phyloP scores from a whole-genome alignment of 2,329 filamentous ascomycete genomes.

The Fusarium sp. region DNA sequence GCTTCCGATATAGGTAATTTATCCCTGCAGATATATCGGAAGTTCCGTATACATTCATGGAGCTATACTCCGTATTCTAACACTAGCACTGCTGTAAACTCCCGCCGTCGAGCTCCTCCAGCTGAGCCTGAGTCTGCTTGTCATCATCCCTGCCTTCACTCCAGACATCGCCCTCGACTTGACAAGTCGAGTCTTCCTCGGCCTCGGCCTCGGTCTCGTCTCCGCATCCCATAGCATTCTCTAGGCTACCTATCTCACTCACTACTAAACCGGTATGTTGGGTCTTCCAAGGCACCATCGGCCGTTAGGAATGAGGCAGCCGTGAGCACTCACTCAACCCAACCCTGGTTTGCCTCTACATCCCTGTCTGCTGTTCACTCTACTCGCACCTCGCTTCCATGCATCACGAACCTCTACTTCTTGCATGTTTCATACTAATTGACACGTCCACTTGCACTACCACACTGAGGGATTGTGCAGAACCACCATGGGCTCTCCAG shows the following conservation, averaged over 20 bases:
- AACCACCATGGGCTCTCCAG: background rate
- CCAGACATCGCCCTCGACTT: background rate
- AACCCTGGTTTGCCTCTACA: slow-evolving; percentile 14
- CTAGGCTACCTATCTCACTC: slow-evolving; percentile 10
- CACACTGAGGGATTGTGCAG: background rate
- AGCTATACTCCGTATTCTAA: slow-evolving; percentile 6
- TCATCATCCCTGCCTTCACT: background rate
- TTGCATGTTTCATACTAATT: slow-evolving; percentile 33
- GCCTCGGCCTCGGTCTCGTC: background rate
- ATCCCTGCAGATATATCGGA: slow-evolving; percentile 34
- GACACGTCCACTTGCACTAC: slow-evolving; percentile 25
- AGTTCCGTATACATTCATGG: slow-evolving; percentile 15
- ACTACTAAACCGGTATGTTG: background rate
- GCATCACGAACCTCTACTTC: background rate
- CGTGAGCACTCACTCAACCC: background rate
- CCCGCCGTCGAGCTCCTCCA: background rate
- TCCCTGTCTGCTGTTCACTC: background rate
- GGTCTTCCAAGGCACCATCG: slow-evolving; percentile 5
- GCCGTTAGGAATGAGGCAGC: slow-evolving; percentile 23
- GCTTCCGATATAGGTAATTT: background rate
- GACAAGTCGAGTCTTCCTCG: slow-evolving; percentile 1
- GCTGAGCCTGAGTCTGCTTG: background rate
- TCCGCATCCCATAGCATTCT: slow-evolving; percentile 1
- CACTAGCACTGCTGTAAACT: background rate
- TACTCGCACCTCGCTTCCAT: background rate